Evolutionary conservation across 2,329 filamentous ascomycete species (phyloP), one percentile per base, ranked within the genome.

Genomic region (Sporothrix humicola): DNA sequence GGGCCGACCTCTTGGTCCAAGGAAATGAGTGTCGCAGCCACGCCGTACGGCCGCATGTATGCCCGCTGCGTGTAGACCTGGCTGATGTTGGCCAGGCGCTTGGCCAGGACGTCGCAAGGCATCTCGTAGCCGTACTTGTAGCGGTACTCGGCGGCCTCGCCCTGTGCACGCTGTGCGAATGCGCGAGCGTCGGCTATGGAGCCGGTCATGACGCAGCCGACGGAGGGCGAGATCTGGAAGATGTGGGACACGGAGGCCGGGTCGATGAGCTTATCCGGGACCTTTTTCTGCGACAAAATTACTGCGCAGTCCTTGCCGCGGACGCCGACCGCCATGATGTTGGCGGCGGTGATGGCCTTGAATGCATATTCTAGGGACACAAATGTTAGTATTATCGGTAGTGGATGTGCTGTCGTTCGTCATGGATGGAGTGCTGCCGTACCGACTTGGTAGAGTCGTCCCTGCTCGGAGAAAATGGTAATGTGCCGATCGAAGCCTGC

Each of bases 71-170:
- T 99, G 85, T 98, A 99, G 77, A 99, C 96, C 85, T 99, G 96
- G 84, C 94, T 98, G 86, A 99, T 98, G 85, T 99, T 99, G 82
- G 96, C 96, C 84, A 99, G 87, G 81, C 96, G 90, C 89, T 99
- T 99, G 77, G 96, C 93, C 80, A 99, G 85, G 71, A 94, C 96
- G 84, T 99, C 96, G 83, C 94, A 97, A 75, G 96, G 96, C 96
- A 99, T 99, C 87, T 99, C 96, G 84, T 99, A 99, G 80, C 96
- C 96, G 82, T 90, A 97, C 86, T 98, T 98, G 90, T 99, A 99
- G 84, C 91, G 91, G 86, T 99, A 99, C 82, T 99, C 95, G 73
- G 95, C 95, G 78, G 96, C 96, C 85, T 99, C 96, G 79, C 93
- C 93, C 85, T 96, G 92, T 77, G 96, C 96, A 80, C 96, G 91